phyloP scores from a whole-genome alignment of 352 stramenopile species.

The Phytopythium delawarense region DNA sequence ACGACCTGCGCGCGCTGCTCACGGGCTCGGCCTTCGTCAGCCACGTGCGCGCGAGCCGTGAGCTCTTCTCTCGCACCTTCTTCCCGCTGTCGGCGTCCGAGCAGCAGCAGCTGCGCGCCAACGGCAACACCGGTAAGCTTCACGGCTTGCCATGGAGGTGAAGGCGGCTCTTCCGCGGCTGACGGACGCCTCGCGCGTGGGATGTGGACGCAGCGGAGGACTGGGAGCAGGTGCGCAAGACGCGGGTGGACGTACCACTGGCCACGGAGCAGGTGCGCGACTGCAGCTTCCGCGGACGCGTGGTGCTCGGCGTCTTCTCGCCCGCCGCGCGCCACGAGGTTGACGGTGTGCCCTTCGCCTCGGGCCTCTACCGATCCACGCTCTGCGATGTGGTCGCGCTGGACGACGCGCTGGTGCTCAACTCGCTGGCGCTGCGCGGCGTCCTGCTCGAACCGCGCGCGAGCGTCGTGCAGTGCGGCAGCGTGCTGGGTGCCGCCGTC shows the following conservation, averaged over 20 bases:
- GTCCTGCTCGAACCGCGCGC: slow-evolving; percentile 45
- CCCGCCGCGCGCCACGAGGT: slow-evolving; percentile 27
- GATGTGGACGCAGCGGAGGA: slow-evolving; percentile 34
- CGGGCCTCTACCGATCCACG: slow-evolving; percentile 65
- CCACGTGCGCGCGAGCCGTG: slow-evolving; percentile 19
- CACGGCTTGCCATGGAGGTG: not conserved
- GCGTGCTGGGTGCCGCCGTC: slow-evolving; percentile 19
- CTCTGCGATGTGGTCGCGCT: slow-evolving; percentile 59
- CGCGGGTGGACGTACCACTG: slow-evolving; percentile 12
- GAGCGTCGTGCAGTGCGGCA: slow-evolving; percentile 62
- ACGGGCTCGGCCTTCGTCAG: slow-evolving; percentile 21
- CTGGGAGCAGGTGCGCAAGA: slow-evolving; percentile 58
- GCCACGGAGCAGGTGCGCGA: slow-evolving; percentile 43
- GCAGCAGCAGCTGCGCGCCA: slow-evolving; percentile 41
- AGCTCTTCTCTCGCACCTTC: slow-evolving; percentile 14
- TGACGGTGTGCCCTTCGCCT: slow-evolving; percentile 47
- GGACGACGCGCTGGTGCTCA: slow-evolving; percentile 69
- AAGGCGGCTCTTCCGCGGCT: slow-evolving; percentile 6
- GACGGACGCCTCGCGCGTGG: not conserved
- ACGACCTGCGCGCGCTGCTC: slow-evolving; percentile 14
- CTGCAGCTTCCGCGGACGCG: slow-evolving; percentile 61
- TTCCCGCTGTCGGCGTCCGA: slow-evolving; percentile 44
- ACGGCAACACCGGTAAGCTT: slow-evolving; percentile 57
- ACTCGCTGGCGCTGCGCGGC: slow-evolving; percentile 52
- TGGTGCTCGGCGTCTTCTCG: slow-evolving; percentile 57